These are phyloP conservation scores for Coleophoma cylindrospora DNA, from an alignment of 2,329 filamentous ascomycete species.

Conservation along the genomic window DNA sequence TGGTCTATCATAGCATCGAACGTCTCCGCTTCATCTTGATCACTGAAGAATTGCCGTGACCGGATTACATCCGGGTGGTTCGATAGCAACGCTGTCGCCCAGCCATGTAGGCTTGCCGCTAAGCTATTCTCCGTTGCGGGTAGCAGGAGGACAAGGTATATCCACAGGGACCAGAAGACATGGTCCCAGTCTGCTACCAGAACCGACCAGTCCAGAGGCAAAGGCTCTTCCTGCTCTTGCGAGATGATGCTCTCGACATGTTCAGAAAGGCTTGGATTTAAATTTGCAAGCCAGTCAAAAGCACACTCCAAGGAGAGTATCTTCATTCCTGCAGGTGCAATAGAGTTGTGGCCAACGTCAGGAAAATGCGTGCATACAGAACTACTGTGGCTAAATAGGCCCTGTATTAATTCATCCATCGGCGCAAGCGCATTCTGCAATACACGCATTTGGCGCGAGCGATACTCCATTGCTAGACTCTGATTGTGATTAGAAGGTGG, in stretches of 20 bases:
- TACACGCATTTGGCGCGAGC: conserved; percentile 13
- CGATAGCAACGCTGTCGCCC: background rate
- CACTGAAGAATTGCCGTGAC: background rate
- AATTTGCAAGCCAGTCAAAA: background rate
- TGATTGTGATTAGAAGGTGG: conserved; percentile 19
- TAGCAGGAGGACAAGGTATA: background rate
- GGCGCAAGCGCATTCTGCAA: conserved; percentile 5
- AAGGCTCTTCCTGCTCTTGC: background rate
- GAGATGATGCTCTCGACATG: background rate
- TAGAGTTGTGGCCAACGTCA: background rate
- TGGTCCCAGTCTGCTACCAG: conserved; percentile 1
- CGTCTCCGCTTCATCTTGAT: background rate
- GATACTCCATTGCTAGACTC: conserved; percentile 16
- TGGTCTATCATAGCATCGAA: background rate
- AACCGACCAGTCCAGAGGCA: conserved; percentile 1
- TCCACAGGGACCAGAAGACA: background rate
- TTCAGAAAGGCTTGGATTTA: background rate
- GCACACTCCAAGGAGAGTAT: conserved; percentile 1
- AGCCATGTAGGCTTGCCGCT: background rate
- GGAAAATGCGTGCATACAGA: background rate
- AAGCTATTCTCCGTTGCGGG: too few species aligned
- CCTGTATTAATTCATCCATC: background rate
- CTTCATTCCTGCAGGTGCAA: background rate
- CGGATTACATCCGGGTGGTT: background rate
- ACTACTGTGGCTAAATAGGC: background rate